A percentile compares a stretch with the other conserved stretches of the same genome.
phyloP scores from a whole-genome alignment of 1,284 basidiomycete species.

The Leccinum pachyderme region DNA sequence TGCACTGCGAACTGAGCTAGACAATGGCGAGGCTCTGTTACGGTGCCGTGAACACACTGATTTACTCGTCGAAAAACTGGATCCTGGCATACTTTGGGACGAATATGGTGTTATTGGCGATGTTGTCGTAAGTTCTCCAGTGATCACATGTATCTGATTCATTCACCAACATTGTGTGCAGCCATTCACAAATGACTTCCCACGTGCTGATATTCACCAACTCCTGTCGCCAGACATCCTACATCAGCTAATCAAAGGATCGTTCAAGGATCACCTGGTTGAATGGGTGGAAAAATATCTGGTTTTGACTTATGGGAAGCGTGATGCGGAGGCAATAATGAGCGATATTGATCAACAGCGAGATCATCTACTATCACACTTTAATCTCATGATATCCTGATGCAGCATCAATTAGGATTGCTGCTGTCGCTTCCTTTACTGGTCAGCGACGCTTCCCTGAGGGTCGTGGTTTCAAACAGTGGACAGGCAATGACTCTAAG shows the following conservation, averaged over 20 bases:
- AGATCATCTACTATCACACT: not conserved
- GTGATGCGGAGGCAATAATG: not conserved
- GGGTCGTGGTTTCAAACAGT: not conserved
- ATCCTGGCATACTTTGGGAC: too few relatives aligned
- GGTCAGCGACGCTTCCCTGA: not conserved
- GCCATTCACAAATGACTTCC: slow-evolving; percentile 10
- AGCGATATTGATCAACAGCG: not conserved
- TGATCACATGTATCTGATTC: too few relatives aligned
- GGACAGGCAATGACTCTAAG: slow-evolving; percentile 1
- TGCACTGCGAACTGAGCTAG: too few relatives aligned
- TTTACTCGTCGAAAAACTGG: too few relatives aligned
- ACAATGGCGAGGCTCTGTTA: too few relatives aligned
- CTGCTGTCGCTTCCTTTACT: not conserved
- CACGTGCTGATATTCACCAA: slow-evolving; percentile 8
- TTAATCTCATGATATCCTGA: not conserved
- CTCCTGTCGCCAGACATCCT: slow-evolving; percentile 10
- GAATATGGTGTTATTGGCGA: too few relatives aligned
- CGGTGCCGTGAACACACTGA: too few relatives aligned
- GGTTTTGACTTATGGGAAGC: not conserved
- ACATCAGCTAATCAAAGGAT: slow-evolving; percentile 8
- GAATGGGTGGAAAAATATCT: slow-evolving; percentile 3
- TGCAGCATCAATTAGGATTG: too few relatives aligned
- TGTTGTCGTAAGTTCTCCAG: too few relatives aligned
- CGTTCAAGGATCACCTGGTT: slow-evolving; percentile 3
- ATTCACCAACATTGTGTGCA: too few relatives aligned